Base-by-base conservation (phyloP, 129 eudicot species). In the Deinandra increscens region DNA sequence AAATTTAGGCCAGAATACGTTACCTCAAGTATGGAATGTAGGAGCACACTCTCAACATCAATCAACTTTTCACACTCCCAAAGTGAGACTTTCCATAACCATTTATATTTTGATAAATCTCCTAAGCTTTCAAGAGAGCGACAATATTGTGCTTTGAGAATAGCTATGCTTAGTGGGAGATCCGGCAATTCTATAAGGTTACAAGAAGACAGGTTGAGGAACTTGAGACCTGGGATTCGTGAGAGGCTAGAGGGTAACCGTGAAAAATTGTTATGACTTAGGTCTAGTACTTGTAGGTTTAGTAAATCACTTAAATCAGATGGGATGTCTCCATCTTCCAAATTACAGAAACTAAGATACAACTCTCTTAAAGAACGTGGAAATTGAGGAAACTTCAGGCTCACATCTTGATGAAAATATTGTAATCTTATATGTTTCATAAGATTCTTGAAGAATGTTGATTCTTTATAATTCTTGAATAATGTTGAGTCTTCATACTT, bases 81-180 rank as follows among this genome's bases (percentile, higher is more conserved):
- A 49, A 68, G 20, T 50, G 73, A 68, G 19, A 68, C 73, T 12
- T 68, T 68, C 49, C 73, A 68, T 36, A 51, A 37, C 63, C 73
- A 36, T 51, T 51, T 68, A 18, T 50, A 68, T 4, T 36, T 11
- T 34, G 48, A 49, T 68, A 50, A 23, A 50, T 68, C 50, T 51
- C 9, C 18, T 17, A 51, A 13, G 7, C 9, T 19, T 37, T 36
- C 37, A 51, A 68, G 62, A 3, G 73, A 34, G 0, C 3, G 1
- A 39, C 73, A 68, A 0, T 0, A 0, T 1, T 50, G 0, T 2
- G 50, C 73, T 3, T 18, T 2, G 22, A 69, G 41, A 54, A 54
- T 13, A 2, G 65, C 64, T 34, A 69, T 51, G 37, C 63, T 69
- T 51, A 63, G 37, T 50, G 74, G 74, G 51, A 68, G 72, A 34